Evolutionary conservation across 2,329 filamentous ascomycete species (phyloP).

Genomic region (Rutstroemia sydowiana): DNA sequence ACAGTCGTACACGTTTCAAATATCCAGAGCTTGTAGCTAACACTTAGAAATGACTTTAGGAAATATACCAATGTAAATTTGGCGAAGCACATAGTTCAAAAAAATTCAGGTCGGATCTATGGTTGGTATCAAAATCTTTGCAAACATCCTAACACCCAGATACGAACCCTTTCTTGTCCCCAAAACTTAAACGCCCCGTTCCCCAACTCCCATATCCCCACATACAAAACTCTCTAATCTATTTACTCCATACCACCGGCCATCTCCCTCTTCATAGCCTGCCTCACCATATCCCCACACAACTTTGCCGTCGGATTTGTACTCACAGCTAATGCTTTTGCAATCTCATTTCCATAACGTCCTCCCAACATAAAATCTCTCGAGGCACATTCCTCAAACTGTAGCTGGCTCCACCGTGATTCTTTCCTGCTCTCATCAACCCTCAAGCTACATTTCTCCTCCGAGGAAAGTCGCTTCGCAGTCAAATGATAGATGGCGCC

Average conservation of each 20-base stretch:
- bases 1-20: too few relatives aligned
- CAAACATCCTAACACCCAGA: background rate
- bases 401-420: constrained; percentile 32
- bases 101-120: too few relatives aligned
- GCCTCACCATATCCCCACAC: constrained; percentile 61
- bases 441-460: constrained; percentile 16
- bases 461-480: constrained; percentile 32
- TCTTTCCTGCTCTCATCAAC: constrained; percentile 3
- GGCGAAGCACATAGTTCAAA: too few relatives aligned
- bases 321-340: constrained; percentile 55
- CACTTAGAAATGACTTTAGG: too few relatives aligned
- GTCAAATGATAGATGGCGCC: constrained; percentile 57
- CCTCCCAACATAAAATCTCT: constrained; percentile 58
- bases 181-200: background rate
- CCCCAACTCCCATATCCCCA: background rate
- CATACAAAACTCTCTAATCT: background rate
- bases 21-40: too few relatives aligned
- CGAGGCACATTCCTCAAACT: constrained; percentile 56
- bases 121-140: too few relatives aligned
- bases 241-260: constrained; percentile 20
- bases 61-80: too few relatives aligned
- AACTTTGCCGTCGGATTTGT: constrained; percentile 63
- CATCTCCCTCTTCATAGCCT: constrained; percentile 64
- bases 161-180: background rate
- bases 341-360: constrained; percentile 57